Evolutionary conservation across 2,329 filamentous ascomycete genomes (phyloP), one percentile per base, ranked within the genome.

Genomic region (Coniochaeta sp.): DNA sequence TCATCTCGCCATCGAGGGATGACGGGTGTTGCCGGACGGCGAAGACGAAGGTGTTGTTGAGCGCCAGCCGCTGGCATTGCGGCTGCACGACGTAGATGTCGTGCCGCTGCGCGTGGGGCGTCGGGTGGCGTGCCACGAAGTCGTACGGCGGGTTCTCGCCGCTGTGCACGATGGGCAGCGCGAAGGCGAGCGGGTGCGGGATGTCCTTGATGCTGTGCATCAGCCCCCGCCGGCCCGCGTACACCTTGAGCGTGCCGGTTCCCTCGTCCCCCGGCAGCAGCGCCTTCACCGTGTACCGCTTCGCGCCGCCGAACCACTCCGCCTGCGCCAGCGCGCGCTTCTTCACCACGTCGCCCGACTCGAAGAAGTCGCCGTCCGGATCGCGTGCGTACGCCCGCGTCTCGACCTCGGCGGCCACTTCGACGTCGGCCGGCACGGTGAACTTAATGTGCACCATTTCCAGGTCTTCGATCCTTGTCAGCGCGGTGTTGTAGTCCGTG

Each of bases 141-240:
- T 96, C 91, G 73, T 96, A 99, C 0, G 90, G 85, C 3, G 95
- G 95, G 70, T 99, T 99, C 67, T 93, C 89, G 62, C 95, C 95
- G 0, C 86, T 89, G 73, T 99, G 95, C 40, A 91, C 84, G 58
- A 99, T 87, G 0, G 95, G 93, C n/a, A 99, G 76, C 3, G 92
- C 87, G 65, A 98, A 88, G 0, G 93, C 93, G 59, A 99, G 78
- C 2, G 93, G 88, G 70, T 99, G 93, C 8, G 95, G 93, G 59
- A 97, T 97, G 71, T 97, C 91, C 73, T 95, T 95, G 78, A 95
- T 93, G 64, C 90, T 96, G 75, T 98, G 95, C 93, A 98, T 98
- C 59, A 99, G 81, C 0, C 96, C 96, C 63, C 93, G 87, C 73
- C 93, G 95, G 62, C 96, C 95, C 14, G 93, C 93, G 73, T 97